phyloP scores from a whole-genome alignment of 2,329 filamentous ascomycete genomes.

The Botrytis medusae region DNA sequence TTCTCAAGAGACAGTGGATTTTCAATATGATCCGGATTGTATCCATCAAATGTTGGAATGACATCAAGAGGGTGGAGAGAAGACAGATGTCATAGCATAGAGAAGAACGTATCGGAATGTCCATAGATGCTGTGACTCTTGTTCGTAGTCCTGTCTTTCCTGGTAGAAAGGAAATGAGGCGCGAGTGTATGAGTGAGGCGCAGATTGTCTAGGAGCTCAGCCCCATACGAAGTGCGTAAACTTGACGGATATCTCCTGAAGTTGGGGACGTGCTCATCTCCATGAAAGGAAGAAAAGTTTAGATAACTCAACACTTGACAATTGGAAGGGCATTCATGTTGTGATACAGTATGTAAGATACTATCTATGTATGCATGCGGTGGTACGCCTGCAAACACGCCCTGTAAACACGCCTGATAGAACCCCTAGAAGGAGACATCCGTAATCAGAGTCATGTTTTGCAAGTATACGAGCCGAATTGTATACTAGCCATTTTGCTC shows the following conservation, averaged over 20 bases:
- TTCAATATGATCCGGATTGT: not conserved
- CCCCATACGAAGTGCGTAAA: slow-evolving; percentile 21
- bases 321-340: not conserved
- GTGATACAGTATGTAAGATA: not conserved
- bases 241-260: slow-evolving; percentile 20
- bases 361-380: not conserved
- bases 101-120: not conserved
- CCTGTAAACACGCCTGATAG: not conserved
- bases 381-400: not conserved
- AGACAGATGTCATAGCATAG: not conserved
- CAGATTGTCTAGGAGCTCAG: slow-evolving; percentile 19
- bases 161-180: slow-evolving; percentile 12
- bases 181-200: slow-evolving; percentile 16
- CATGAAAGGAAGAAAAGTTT: slow-evolving; percentile 1
- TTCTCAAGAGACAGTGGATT: not conserved
- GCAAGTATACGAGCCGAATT: not conserved
- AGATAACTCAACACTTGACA: not conserved
- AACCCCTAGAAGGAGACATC: not conserved
- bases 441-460: not conserved
- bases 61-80: not conserved
- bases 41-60: not conserved
- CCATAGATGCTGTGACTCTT: not conserved
- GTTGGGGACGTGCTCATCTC: slow-evolving; percentile 4
- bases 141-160: slow-evolving; percentile 1
- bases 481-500: not conserved